phyloP scores from a whole-genome alignment of 2,329 filamentous ascomycete species.

The Hymenoscyphus albidus region DNA sequence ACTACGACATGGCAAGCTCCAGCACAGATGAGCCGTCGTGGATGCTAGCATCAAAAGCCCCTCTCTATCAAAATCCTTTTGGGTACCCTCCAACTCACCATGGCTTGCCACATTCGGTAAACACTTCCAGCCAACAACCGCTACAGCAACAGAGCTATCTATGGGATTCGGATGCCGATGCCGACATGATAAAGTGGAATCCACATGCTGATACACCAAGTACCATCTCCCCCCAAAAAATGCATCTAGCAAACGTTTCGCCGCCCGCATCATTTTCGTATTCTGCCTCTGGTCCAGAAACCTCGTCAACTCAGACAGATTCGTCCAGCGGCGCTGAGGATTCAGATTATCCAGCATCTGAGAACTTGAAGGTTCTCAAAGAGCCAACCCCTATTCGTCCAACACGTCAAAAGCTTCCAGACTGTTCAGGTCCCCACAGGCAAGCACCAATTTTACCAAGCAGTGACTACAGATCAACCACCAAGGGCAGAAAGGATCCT shows the following conservation, averaged over 20 bases:
- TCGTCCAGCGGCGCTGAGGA: conserved; percentile 16
- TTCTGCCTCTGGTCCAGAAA: conserved; percentile 23
- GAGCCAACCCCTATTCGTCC: conserved; percentile 9
- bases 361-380: conserved; percentile 13
- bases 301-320: conserved; percentile 16
- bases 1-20: conserved; percentile 3
- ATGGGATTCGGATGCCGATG: conserved; percentile 14
- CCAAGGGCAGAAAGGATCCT: neutral
- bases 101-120: conserved; percentile 18
- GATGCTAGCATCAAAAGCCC: conserved; percentile 18
- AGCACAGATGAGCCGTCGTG: conserved; percentile 3
- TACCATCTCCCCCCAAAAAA: conserved; percentile 29
- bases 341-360: conserved; percentile 1
- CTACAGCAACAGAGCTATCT: conserved; percentile 9
- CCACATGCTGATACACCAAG: conserved; percentile 12
- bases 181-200: conserved; percentile 15
- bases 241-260: conserved; percentile 18
- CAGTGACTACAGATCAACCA: conserved; percentile 12
- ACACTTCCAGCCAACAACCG: neutral
- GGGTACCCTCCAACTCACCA: conserved; percentile 15
- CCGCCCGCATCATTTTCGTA: conserved; percentile 18
- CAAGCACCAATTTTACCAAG: conserved; percentile 3
- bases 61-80: conserved; percentile 12
- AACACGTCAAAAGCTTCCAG: conserved; percentile 24
- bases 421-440: conserved; percentile 8